A percentile compares a stretch with the other conserved stretches of the same genome.
Evolutionary conservation across 129 eudicot genomes (phyloP).

Genomic region (Flaveria robusta): DNA sequence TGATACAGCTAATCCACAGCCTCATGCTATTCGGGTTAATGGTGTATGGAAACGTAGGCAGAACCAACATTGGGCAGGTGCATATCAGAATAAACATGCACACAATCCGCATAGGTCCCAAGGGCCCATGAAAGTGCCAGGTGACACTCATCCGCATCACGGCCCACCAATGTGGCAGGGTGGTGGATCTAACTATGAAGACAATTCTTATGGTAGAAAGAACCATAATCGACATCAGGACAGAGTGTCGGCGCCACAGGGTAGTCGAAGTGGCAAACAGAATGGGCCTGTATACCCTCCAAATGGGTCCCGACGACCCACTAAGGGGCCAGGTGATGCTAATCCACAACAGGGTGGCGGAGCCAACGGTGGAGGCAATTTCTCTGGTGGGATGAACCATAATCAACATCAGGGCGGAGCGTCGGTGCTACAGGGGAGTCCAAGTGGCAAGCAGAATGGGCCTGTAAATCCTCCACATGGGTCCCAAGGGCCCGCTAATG

Average conservation of each 20-base stretch:
- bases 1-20: constrained; percentile 24
- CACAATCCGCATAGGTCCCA: constrained; percentile 24
- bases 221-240: constrained; percentile 11
- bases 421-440: background rate
- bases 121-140: constrained; percentile 31
- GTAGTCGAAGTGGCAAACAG: background rate
- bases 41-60: background rate
- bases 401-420: constrained; percentile 4
- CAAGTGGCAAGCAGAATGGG: background rate
- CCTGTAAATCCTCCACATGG: background rate
- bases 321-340: constrained; percentile 28
- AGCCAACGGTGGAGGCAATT: background rate
- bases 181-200: background rate
- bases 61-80: background rate
- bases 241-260: background rate
- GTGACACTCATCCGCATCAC: constrained; percentile 23
- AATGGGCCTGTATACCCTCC: background rate
- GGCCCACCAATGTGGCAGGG: background rate
- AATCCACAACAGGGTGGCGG: constrained; percentile 16
- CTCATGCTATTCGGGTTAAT: background rate
- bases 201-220: background rate
- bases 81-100: background rate
- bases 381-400: background rate
- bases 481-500: background rate
- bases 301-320: background rate